These are phyloP conservation scores for Botrytis galanthina DNA, from an alignment of 2,329 filamentous ascomycete species.

Conservation along the genomic window DNA sequence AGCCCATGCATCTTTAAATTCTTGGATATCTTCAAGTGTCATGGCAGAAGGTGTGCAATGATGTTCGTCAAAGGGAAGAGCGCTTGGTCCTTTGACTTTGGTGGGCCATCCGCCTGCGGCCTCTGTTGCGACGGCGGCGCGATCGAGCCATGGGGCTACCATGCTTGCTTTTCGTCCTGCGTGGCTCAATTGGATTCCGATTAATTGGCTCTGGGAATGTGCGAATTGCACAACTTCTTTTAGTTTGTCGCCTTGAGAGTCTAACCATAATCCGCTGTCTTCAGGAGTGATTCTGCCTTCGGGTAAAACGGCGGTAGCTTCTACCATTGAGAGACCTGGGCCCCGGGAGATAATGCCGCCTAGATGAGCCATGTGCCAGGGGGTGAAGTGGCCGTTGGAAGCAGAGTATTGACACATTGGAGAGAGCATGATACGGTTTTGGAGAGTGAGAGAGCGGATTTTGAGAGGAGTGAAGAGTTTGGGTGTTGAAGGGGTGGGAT, in stretches of 20 bases:
- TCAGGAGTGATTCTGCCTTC: conserved; percentile 82
- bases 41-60: conserved; percentile 65
- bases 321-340: conserved; percentile 69
- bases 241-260: conserved; percentile 70
- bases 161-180: conserved; percentile 69
- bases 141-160: conserved; percentile 61
- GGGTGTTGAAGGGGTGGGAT: conserved; percentile 50
- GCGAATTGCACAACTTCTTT: conserved; percentile 72
- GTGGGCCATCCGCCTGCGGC: conserved; percentile 56
- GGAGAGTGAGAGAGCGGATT: conserved; percentile 53
- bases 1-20: conserved; percentile 61
- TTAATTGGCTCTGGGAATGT: conserved; percentile 73
- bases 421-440: conserved; percentile 63
- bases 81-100: conserved; percentile 51
- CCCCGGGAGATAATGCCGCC: conserved; percentile 76
- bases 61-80: conserved; percentile 57
- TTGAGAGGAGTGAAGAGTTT: conserved; percentile 46
- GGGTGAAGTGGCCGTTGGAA: conserved; percentile 68
- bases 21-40: conserved; percentile 65
- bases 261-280: conserved; percentile 78
- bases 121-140: conserved; percentile 50
- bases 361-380: conserved; percentile 80
- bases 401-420: conserved; percentile 68
- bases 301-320: conserved; percentile 72
- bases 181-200: conserved; percentile 78